These are phyloP conservation scores for Ascochyta viciae-villosae DNA, from an alignment of 2,329 filamentous ascomycete genomes.

Conservation along the genomic window DNA sequence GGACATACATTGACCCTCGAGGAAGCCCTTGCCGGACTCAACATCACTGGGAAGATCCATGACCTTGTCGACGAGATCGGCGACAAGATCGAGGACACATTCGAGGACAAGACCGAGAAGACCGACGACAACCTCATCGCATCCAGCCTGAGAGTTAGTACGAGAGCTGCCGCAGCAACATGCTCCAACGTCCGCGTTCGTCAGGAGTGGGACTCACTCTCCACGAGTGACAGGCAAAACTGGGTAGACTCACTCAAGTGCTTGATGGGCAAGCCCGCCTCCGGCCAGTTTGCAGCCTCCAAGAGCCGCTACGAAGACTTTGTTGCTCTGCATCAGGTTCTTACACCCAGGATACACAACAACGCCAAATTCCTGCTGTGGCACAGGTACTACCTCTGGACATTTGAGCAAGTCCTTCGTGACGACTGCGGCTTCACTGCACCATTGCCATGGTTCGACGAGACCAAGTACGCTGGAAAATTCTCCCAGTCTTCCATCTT, in stretches of 20 bases:
- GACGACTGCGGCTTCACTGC: slow-evolving; percentile 52
- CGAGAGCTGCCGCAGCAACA: slow-evolving; percentile 4
- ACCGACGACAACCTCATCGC: neutral
- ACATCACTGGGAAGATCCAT: slow-evolving; percentile 14
- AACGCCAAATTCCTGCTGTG: slow-evolving; percentile 51
- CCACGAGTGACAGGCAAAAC: slow-evolving; percentile 29
- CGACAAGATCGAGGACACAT: neutral
- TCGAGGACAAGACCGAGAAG: neutral
- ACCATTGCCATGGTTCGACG: slow-evolving; percentile 49
- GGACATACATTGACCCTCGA: slow-evolving; percentile 16
- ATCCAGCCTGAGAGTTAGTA: neutral
- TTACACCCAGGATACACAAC: slow-evolving; percentile 43
- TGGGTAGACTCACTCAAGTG: slow-evolving; percentile 41
- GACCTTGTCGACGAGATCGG: slow-evolving; percentile 6
- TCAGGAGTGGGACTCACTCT: slow-evolving; percentile 41
- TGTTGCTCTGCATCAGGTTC: slow-evolving; percentile 41
- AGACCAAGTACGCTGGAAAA: slow-evolving; percentile 43
- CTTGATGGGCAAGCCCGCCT: slow-evolving; percentile 31
- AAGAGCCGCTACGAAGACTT: slow-evolving; percentile 45
- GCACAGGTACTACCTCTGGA: slow-evolving; percentile 53
- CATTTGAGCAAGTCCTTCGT: slow-evolving; percentile 52
- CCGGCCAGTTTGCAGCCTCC: slow-evolving; percentile 34
- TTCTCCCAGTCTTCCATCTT: slow-evolving; percentile 43
- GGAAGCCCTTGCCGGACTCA: slow-evolving; percentile 14
- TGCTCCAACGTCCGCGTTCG: slow-evolving; percentile 39